Evolutionary conservation across 2,329 filamentous ascomycete species (phyloP), one percentile per base, ranked within the genome.

Genomic region (Nakataea oryzae): DNA sequence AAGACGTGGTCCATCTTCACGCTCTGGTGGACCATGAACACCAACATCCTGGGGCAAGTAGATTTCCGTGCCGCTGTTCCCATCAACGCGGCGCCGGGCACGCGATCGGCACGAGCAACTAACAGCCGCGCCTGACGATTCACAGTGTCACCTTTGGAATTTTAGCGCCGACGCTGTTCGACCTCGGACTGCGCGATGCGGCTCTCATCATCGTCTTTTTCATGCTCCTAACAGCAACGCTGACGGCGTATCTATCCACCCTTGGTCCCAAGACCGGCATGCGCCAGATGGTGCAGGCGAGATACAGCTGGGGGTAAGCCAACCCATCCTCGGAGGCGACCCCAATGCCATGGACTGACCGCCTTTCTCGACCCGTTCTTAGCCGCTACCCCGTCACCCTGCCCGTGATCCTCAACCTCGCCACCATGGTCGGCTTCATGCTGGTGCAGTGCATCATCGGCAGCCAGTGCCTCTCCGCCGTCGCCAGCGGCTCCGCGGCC

Each of bases 261-360:
- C 72, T 86, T 60, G 84, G 85, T 0, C 82, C 85, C 4, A 81
- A 81, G 71, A 86, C 84, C 12, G 86, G 85, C 55, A 81, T 88
- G 78, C 78, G 85, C 21, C 85, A 87, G 71, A 85, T 88, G 78
- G 80, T 88, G 9, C 83, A 86, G 66, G 85, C 86, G 4, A 77
- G 86, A 27, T 88, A 82, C 70, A 82, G 80, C 54, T 88, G 86
- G 69, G 84, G 83, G 76, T 82, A 72, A 61, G 73, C 41, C 26
- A n/a, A 21, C 24, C 26, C 32, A 24, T 30, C 28, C 12, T 61
- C 34, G 47, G 24, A 28, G 60, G 50, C 30, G 29, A 28, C 3
- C 32, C 57, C 17, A 62, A 57, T 55, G 30, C n/a, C n/a, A n/a
- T n/a, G n/a, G n/a, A n/a, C n/a, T n/a, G n/a, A 27, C 41, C 21